These are phyloP conservation scores for Colletotrichum melonis DNA, from an alignment of 2,329 filamentous ascomycete species.

Conservation along the genomic window DNA sequence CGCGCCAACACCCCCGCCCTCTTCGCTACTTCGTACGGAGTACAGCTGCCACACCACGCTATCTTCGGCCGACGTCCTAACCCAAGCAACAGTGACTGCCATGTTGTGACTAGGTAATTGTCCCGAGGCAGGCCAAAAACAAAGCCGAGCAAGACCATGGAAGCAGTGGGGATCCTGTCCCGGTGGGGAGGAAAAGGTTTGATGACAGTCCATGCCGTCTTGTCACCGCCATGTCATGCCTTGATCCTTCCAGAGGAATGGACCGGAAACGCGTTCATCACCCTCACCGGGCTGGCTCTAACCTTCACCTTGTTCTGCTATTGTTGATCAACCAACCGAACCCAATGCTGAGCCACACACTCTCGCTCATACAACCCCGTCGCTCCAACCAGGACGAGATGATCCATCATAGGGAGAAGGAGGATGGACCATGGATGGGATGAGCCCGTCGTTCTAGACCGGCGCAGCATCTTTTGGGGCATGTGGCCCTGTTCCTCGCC, in stretches of 20 bases:
- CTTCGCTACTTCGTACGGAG: neutral
- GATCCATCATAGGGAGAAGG: neutral
- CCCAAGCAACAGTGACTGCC: neutral
- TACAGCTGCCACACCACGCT: neutral
- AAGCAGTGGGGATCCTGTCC: constrained; percentile 14
- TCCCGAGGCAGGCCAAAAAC: constrained; percentile 22
- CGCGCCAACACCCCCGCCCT: constrained; percentile 15
- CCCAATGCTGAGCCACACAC: neutral
- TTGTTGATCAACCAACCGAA: neutral
- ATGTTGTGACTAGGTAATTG: constrained; percentile 13
- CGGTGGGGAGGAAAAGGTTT: constrained; percentile 21
- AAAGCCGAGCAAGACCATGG: constrained; percentile 13
- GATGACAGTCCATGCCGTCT: constrained; percentile 18
- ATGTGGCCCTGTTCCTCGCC: constrained; percentile 27
- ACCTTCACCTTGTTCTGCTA: neutral
- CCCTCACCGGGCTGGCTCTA: neutral
- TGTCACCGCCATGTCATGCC: constrained; percentile 23
- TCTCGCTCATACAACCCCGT: neutral
- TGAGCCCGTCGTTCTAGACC: constrained; percentile 26
- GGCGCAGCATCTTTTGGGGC: constrained; percentile 12
- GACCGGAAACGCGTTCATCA: neutral
- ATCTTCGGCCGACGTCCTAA: constrained; percentile 9
- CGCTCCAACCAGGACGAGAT: constrained; percentile 21
- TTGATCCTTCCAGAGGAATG: neutral
- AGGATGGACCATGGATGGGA: neutral